Evolutionary conservation across 805 yeast genomes (phyloP).

Genomic region (Saccharomycodes ludwigii): DNA sequence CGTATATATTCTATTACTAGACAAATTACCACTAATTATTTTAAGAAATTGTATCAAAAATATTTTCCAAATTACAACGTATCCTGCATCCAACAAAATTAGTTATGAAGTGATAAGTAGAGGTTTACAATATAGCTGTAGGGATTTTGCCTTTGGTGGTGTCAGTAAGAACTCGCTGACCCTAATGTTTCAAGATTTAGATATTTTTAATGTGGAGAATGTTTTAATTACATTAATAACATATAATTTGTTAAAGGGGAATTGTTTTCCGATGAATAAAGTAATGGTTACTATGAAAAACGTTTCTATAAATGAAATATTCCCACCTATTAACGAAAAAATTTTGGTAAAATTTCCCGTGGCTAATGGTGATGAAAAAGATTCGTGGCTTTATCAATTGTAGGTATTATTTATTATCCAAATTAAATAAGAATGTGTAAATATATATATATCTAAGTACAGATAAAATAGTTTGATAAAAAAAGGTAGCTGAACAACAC

Average conservation of each 20-base stretch:
- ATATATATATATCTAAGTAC: too few relatives aligned
- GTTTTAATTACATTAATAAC: conserved; percentile 20
- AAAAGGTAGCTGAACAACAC: too few relatives aligned
- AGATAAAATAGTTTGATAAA: too few relatives aligned
- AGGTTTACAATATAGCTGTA: not conserved
- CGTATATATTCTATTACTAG: conserved; percentile 26
- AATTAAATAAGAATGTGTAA: too few relatives aligned
- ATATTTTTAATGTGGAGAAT: conserved; percentile 18
- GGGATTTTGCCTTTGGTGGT: too few relatives aligned
- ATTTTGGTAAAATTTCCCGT: conserved; percentile 17
- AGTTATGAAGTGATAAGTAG: conserved; percentile 13
- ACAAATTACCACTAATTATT: conserved; percentile 30
- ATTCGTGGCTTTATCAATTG: too few relatives aligned
- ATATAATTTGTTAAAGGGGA: conserved; percentile 20
- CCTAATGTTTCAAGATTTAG: too few relatives aligned
- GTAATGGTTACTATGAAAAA: conserved; percentile 22
- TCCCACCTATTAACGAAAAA: conserved; percentile 19
- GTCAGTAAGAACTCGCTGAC: too few relatives aligned
- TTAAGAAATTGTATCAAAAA: conserved; percentile 26
- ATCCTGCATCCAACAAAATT: conserved; percentile 15
- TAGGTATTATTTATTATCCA: too few relatives aligned
- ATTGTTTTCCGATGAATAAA: conserved; percentile 20
- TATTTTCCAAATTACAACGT: conserved; percentile 11
- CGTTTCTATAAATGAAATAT: conserved; percentile 12
- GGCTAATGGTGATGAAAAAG: conserved; percentile 19